Evolutionary conservation across 495 filamentous ascomycete species (phyloP), one percentile per base, ranked within the genome.

Genomic region (Neurospora tetraspora): DNA sequence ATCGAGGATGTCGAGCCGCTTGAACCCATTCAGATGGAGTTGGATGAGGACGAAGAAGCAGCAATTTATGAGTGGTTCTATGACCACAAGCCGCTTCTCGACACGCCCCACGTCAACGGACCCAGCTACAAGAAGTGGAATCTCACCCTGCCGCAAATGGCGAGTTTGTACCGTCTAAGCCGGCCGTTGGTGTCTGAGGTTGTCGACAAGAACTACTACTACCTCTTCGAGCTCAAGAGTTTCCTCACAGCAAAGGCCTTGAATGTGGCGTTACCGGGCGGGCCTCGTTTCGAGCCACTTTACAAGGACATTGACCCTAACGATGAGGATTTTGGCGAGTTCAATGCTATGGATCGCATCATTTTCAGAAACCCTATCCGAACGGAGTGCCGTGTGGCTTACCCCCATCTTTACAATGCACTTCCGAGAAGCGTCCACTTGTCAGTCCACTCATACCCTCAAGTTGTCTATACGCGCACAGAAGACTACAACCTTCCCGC

Each of bases 301-400:
- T 99, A 98, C 86, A 99, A 99, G 82, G 96, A 99, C 75, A 93
- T 99, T 69, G 95, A 99, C 79, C 96, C 96, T 39, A 98, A 99
- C 77, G 94, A 98, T 77, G 96, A 99, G 81, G 96, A 99, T 79
- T 99, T 99, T 82, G 96, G 96, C 79, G 96, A 99, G 81, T 99
- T 99, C 88, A 99, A 99, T 77, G 96, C 95, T 65, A 99, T 99
- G 78, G 95, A 98, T 80, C 93, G 96, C 73, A 99, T 99, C 81
- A 99, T 99, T 76, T 99, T 99, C 86, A 91, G 96, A 69, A 89
- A 92, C 43, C 96, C 96, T 4, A 97, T 98, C 76, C 89, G 95
- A 70, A 99, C 95, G 27, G 96, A 99, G 83, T 97, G 96, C 81
- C 90, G 94, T 16, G 96, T 99, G 68, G 92, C 92, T 11, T 98